These are phyloP conservation scores for Globisporangium iwayamae DNA, from an alignment of 352 stramenopile genomes.

Conservation along the genomic window DNA sequence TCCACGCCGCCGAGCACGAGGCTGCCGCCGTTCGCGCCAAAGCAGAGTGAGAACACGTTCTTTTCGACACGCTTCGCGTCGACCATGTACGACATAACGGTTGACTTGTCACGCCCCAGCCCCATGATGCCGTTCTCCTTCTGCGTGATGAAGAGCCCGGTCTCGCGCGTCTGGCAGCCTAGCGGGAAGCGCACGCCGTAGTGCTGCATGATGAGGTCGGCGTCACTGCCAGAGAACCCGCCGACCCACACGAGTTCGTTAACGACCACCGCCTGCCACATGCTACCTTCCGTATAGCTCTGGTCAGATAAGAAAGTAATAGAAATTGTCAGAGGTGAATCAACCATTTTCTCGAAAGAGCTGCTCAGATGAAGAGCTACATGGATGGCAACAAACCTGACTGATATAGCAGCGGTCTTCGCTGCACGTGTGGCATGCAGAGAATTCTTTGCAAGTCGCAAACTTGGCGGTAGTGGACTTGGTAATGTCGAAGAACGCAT, in stretches of 20 bases:
- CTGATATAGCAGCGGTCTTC: slow-evolving; percentile 69
- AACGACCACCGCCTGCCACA: slow-evolving; percentile 79
- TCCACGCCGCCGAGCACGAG: slow-evolving; percentile 82
- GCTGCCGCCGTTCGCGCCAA: slow-evolving; percentile 53
- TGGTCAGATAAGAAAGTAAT: slow-evolving; percentile 14
- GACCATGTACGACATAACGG: slow-evolving; percentile 72
- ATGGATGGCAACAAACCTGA: slow-evolving; percentile 35
- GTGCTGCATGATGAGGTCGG: slow-evolving; percentile 45
- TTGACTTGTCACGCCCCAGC: slow-evolving; percentile 59
- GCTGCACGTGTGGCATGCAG: slow-evolving; percentile 47
- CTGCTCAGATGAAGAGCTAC: background rate
- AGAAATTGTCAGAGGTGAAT: background rate
- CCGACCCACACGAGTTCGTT: slow-evolving; percentile 81
- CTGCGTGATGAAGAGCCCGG: slow-evolving; percentile 81
- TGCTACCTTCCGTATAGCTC: slow-evolving; percentile 87
- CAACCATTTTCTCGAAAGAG: background rate
- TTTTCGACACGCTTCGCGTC: slow-evolving; percentile 43
- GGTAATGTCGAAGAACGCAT: slow-evolving; percentile 63
- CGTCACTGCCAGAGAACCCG: slow-evolving; percentile 43
- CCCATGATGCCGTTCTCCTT: slow-evolving; percentile 91
- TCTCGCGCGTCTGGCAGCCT: slow-evolving; percentile 81
- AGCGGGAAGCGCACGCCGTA: slow-evolving; percentile 76
- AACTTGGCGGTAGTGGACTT: slow-evolving; percentile 80
- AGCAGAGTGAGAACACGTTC: slow-evolving; percentile 83
- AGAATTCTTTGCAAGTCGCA: slow-evolving; percentile 52